Conservation (phyloP, 768 basidiomycete species). For the Boletales sp. region DNA sequence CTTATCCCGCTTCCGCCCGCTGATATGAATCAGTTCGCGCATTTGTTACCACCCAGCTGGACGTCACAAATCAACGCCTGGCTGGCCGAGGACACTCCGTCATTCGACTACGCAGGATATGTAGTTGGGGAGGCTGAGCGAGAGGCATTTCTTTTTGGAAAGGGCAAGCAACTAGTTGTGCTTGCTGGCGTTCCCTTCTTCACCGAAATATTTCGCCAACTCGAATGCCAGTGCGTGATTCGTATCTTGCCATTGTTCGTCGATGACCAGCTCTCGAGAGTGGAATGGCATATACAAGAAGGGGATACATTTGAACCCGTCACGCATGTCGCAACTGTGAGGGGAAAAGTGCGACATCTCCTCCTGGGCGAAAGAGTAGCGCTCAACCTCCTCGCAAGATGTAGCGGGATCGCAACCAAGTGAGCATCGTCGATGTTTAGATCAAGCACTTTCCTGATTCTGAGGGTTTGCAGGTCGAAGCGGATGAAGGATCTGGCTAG, state of each 20-base stretch:
- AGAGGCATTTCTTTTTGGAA: constrained; percentile 87
- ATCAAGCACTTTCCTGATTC: not conserved
- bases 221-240: constrained; percentile 83
- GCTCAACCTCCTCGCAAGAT: constrained; percentile 88
- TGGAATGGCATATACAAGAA: constrained; percentile 91
- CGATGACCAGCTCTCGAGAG: constrained; percentile 42
- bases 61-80: constrained; percentile 74
- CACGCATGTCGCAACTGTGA: constrained; percentile 86
- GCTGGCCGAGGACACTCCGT: constrained; percentile 92
- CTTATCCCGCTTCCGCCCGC: not conserved
- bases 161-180: constrained; percentile 73
- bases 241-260: too few species aligned
- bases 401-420: constrained; percentile 97
- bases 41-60: constrained; percentile 95
- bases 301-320: constrained; percentile 78
- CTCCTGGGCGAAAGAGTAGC: constrained; percentile 92
- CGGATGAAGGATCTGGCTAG: constrained; percentile 74
- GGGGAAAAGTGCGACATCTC: constrained; percentile 82
- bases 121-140: constrained; percentile 89
- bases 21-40: constrained; percentile 36
- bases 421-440: constrained; percentile 34
- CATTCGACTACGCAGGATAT: constrained; percentile 94
- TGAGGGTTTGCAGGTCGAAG: constrained; percentile 59
- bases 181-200: constrained; percentile 96
- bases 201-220: constrained; percentile 83